phyloP scores from a whole-genome alignment of 306 rosid species.

The Purshia tridentata region DNA sequence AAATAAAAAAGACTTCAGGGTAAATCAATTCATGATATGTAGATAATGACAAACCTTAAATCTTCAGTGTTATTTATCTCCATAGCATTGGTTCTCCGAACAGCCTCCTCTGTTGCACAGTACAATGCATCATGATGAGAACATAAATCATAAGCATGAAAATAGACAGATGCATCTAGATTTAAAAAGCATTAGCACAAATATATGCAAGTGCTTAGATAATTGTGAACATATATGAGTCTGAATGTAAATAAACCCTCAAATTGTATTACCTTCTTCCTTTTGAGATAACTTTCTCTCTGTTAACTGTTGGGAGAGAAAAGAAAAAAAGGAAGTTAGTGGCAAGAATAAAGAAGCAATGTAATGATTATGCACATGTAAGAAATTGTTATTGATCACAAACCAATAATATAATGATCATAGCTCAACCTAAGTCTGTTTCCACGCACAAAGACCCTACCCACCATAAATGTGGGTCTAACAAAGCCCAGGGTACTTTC shows the following conservation, averaged over 20 bases:
- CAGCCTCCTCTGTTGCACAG: slow-evolving; percentile 69
- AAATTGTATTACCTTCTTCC: slow-evolving; percentile 71
- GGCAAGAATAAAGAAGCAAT: slow-evolving; percentile 11
- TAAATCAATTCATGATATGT: slow-evolving; percentile 4
- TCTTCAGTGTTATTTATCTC: slow-evolving; percentile 46
- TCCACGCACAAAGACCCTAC: too few species aligned
- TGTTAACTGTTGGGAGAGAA: slow-evolving; percentile 49
- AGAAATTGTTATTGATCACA: too few species aligned
- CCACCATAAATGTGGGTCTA: neutral
- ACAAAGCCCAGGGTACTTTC: too few species aligned
- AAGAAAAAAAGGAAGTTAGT: slow-evolving; percentile 19
- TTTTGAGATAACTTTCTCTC: slow-evolving; percentile 59
- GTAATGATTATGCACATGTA: neutral
- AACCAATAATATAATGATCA: neutral
- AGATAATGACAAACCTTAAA: slow-evolving; percentile 60
- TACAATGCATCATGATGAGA: slow-evolving; percentile 35
- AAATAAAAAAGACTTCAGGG: neutral
- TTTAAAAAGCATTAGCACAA: neutral
- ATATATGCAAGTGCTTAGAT: neutral
- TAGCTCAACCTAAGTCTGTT: neutral
- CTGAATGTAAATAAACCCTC: neutral
- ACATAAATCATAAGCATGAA: slow-evolving; percentile 21
- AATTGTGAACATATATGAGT: neutral
- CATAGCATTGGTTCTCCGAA: slow-evolving; percentile 66
- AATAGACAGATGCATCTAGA: slow-evolving; percentile 11